phyloP scores from a whole-genome alignment of 306 rosid species.

The Malus orientalis region DNA sequence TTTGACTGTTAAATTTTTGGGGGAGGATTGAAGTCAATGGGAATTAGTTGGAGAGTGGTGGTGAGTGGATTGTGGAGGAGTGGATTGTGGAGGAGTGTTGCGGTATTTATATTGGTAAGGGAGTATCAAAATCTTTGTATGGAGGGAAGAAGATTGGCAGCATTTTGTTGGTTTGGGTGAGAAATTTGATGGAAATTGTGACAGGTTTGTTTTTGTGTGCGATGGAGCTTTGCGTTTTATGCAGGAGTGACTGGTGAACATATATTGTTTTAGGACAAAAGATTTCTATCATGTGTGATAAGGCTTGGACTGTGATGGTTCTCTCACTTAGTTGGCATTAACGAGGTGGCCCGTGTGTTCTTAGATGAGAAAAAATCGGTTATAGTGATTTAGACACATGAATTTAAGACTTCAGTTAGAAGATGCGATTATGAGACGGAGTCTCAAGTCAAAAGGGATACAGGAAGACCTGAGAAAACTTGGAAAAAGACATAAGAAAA shows the following conservation, averaged over 20 bases:
- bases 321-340: neutral
- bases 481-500: no score
- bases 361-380: no score
- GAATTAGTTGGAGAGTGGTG: constrained; percentile 14
- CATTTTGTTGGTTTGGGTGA: neutral
- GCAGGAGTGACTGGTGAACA: neutral
- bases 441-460: no score
- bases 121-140: neutral
- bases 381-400: no score
- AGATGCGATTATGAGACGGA: no score
- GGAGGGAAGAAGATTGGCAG: neutral
- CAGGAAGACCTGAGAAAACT: no score
- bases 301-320: neutral
- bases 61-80: neutral
- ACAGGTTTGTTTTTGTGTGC: neutral
- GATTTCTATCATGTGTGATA: neutral
- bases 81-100: neutral
- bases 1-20: neutral
- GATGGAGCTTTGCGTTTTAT: neutral
- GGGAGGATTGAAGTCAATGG: neutral
- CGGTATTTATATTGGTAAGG: constrained; percentile 26
- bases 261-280: neutral
- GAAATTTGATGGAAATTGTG: neutral
- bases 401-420: no score
- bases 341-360: neutral